Base-by-base conservation (phyloP, 306 rosid genomes). In the Trichosanthes cucumerina region DNA sequence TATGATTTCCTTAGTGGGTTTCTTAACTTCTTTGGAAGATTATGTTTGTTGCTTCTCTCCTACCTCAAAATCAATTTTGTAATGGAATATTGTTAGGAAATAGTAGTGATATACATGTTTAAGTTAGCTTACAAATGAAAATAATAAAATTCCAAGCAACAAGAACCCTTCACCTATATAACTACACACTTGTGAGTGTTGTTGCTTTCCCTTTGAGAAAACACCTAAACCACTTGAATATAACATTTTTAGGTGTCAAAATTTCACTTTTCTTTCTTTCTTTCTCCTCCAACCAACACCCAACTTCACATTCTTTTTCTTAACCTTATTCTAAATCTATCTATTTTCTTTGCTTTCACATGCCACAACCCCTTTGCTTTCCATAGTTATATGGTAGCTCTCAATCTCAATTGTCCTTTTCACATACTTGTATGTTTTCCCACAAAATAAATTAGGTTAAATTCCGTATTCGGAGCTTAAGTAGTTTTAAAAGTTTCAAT, bases 131-230 rank as follows among this genome's bases (percentile, higher is more conserved):
- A 23, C 57, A 70, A 41, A 70, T 46, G 23, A 23, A 26, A 70
- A 70, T 0, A 44, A 46, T 13, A 70, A 44, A 70, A 23, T 44
- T 70, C 5, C 13, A 70, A 70, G 76, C 76, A 70, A 70, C 76
- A 70, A 44, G 4, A 44, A 70, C 76, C 12, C 38, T 44, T 44
- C 38, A 70, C 76, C 76, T 23, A 62, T 13, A 23, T 65, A 9
- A 7, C 10, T 7, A 36, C 41, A 36, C 8, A 59, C 15, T 5
- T 58, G 9, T 66, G 44, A 38, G 50, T 19, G 16, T 66, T 66
- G 74, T 39, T 66, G 74, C 74, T 66, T 66, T 39, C 74, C 47
- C 15, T 66, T 66, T 62, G 69, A 33, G 31, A 66, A 66, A 66
- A 38, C 74, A 66, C 50, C 44, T 66, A 7, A 65, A 63, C 16